phyloP scores from a whole-genome alignment of 108 stramenopile genomes.

The Mediolabrus comicus region DNA sequence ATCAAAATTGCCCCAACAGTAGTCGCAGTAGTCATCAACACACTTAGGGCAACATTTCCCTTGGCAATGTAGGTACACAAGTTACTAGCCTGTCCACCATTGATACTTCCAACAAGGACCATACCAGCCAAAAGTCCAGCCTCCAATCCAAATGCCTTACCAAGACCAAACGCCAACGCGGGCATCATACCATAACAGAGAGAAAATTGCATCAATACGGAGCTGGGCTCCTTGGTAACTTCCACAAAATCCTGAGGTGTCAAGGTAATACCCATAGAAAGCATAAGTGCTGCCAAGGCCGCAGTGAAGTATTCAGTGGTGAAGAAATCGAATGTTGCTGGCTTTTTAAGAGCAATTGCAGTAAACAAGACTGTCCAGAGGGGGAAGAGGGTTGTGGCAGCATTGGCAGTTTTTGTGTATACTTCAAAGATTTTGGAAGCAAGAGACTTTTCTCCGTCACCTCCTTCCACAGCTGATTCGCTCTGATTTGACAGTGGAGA shows the following conservation, averaged over 20 bases:
- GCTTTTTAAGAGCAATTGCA: constrained; percentile 82
- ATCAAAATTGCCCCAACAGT: constrained; percentile 97
- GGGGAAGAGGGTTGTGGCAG: constrained; percentile 91
- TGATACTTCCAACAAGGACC: constrained; percentile 95
- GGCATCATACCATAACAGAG: constrained; percentile 98
- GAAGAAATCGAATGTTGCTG: constrained; percentile 93
- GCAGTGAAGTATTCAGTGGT: constrained; percentile 95
- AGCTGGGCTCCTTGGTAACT: constrained; percentile 84
- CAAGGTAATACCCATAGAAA: constrained; percentile 98
- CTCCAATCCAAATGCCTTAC: constrained; percentile 76
- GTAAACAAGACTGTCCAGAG: constrained; percentile 92
- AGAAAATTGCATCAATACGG: constrained; percentile 91
- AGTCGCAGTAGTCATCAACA: constrained; percentile 98
- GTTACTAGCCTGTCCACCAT: constrained; percentile 97
- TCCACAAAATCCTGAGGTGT: constrained; percentile 90
- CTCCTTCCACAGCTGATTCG: background rate
- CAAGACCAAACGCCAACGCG: constrained; percentile 77
- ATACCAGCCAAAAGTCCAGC: constrained; percentile 94
- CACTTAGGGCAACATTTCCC: constrained; percentile 94
- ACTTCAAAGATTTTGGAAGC: constrained; percentile 76
- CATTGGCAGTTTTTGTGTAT: constrained; percentile 80
- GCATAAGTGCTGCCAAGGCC: constrained; percentile 92
- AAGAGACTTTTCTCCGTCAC: constrained; percentile 27
- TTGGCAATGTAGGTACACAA: constrained; percentile 97
- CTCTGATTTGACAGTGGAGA: constrained; percentile 1